phyloP scores from a whole-genome alignment of 768 basidiomycete genomes.

The Xerocomellus intermedius region DNA sequence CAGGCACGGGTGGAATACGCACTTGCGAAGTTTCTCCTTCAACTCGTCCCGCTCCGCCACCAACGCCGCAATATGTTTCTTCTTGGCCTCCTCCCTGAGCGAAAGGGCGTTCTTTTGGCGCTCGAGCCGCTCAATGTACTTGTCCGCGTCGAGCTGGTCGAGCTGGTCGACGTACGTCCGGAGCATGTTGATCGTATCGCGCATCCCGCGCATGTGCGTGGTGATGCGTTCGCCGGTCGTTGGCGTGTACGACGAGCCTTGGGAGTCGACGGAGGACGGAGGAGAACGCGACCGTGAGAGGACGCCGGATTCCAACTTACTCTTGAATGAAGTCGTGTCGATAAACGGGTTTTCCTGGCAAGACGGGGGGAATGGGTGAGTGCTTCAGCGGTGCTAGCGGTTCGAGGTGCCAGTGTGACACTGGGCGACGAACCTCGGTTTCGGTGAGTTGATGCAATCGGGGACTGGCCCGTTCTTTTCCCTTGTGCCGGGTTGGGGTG shows the following conservation, averaged over 20 bases:
- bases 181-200: not conserved
- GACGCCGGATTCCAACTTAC: too few species aligned
- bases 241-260: not conserved
- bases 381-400: too few species aligned
- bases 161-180: slow-evolving; percentile 9
- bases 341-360: too few species aligned
- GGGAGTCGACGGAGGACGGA: not conserved
- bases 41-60: slow-evolving; percentile 1
- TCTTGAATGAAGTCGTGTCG: too few species aligned
- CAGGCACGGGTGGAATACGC: too few species aligned
- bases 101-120: slow-evolving; percentile 36
- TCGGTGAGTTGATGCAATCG: slow-evolving; percentile 1
- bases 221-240: slow-evolving; percentile 28
- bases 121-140: slow-evolving; percentile 40
- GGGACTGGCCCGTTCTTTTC: slow-evolving; percentile 18
- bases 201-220: not conserved
- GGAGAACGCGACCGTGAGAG: too few species aligned
- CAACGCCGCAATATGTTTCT: slow-evolving; percentile 14
- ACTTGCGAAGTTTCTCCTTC: too few species aligned
- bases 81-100: slow-evolving; percentile 36
- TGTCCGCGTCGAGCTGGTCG: slow-evolving; percentile 14
- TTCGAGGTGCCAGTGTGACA: not conserved
- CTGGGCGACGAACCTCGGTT: slow-evolving; percentile 6
- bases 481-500: slow-evolving; percentile 26
- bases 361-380: not conserved